Base-by-base conservation (phyloP, 768 basidiomycete species). In the Royoungia palumana region DNA sequence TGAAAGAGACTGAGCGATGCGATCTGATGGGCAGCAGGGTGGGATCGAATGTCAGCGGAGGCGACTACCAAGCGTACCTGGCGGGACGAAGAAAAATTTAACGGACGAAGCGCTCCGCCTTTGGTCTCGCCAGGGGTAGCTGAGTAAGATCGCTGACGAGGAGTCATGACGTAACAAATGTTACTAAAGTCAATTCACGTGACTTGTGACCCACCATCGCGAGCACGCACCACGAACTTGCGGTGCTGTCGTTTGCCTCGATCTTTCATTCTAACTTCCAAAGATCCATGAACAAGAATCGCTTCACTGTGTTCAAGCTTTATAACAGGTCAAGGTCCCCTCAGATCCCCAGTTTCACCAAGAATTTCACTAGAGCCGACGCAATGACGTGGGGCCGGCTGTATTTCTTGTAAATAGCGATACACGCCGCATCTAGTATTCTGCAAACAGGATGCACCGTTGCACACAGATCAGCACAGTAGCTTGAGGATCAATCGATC, bases 401-500 rank as follows among this genome's bases (percentile, higher is more conserved):
- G 35, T n/a, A 22, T 30, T 51, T 39, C 39, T 44, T 46, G 41
- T 55, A 28, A 57, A 49, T 49, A 27, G 16, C 9, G 20, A 19
- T 42, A 41, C 27, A 17, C 37, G n/a, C 21, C 35, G 14, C 20
- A 27, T 55, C 41, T 36, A 40, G 30, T 22, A 41, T 41, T 28
- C 19, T 41, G 41, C 21, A 46, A 34, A 24, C n/a, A 25, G 19
- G 22, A 35, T 22, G 5, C 8, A n/a, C 40, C 14, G 19, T 40
- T 39, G 3, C 30, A 14, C 30, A 49, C 42, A 6, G 50, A 53
- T 46, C 41, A 19, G 20, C 27, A 16, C 22, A 8, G 36, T 45
- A 11, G 21, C 32, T 51, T 38, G 61, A 51, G 58, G 54, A 61
- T 61, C 47, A 41, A 22, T 41, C 10, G 54, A 61, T 61, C 47